Base-by-base conservation (phyloP, 140 eudicot species). In the Flaveria floridana region DNA sequence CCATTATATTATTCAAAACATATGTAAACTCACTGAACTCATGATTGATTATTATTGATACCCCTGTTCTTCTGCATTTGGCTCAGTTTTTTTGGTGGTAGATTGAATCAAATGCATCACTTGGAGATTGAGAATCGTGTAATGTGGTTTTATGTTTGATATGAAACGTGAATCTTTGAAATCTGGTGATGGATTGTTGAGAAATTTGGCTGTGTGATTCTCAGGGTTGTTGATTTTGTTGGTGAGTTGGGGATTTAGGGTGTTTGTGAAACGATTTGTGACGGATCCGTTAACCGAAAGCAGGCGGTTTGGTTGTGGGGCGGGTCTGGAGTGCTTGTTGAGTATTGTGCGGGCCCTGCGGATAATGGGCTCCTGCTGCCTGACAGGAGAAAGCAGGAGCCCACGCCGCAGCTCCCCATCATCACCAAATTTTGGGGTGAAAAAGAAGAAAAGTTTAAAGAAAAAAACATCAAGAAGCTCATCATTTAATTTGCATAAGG, bases 331-430 rank as follows among this genome's bases (percentile, higher is more conserved):
- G 89, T 91, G 97, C 85, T 6, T 91, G 76, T 46, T 91, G 5
- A 69, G 82, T 69, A 79, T 91, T 39, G 70, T 89, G 78, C 76
- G 97, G 97, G 96, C 97, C 91, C 91, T 91, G 18, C 83, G 94
- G 82, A 89, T 44, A 14, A 11, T 87, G 96, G 97, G 96, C 86
- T 91, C 96, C 96, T 91, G 97, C 95, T 89, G 41, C 8, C 8
- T 91, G 41, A 76, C 95, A 7, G 72, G 79, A 11, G 97, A 91
- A 84, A 85, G 95, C 97, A 84, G 97, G 96, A 89, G 87, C 87
- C 95, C 96, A 16, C 80, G 71, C 72, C 87, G 94, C 16, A 80
- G 80, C 51, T 84, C 97, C 15, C 95, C 89, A 10, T 46, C 84
- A 11, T 23, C 85, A 11, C 55, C 87, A 3, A 46, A 5, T 62